These are phyloP conservation scores for Chaetothyriales sp. DNA, from an alignment of 2,329 filamentous ascomycete genomes.

Conservation along the genomic window DNA sequence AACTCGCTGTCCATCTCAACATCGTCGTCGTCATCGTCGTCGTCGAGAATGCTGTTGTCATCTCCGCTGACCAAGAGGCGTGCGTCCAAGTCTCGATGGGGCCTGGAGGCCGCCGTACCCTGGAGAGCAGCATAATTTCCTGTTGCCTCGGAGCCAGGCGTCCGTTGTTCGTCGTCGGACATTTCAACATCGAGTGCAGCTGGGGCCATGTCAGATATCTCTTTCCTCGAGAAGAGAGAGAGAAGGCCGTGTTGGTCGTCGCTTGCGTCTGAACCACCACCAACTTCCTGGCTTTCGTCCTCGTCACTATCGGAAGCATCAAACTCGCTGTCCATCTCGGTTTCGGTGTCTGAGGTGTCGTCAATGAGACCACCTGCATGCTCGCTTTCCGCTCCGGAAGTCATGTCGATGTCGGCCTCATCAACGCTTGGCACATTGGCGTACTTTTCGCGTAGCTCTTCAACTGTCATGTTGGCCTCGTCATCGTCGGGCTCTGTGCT, in stretches of 20 bases:
- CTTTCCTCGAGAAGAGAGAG: slow-evolving; percentile 35
- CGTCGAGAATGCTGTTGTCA: neutral
- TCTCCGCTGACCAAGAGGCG: neutral
- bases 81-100: neutral
- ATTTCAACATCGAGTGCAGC: neutral
- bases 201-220: slow-evolving; percentile 12
- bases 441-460: slow-evolving; percentile 36
- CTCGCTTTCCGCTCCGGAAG: slow-evolving; percentile 1
- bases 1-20: slow-evolving; percentile 37
- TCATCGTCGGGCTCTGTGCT: slow-evolving; percentile 29
- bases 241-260: slow-evolving; percentile 25
- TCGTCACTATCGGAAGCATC: slow-evolving; percentile 32
- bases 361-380: slow-evolving; percentile 19
- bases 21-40: slow-evolving; percentile 17
- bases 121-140: neutral
- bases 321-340: slow-evolving; percentile 37
- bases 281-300: slow-evolving; percentile 37
- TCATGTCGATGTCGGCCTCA: slow-evolving; percentile 1
- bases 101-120: neutral
- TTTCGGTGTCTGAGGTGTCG: slow-evolving; percentile 19
- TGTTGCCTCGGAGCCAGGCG: neutral
- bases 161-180: neutral
- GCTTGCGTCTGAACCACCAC: slow-evolving; percentile 32
- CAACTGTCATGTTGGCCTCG: slow-evolving; percentile 33
- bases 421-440: slow-evolving; percentile 25